Conservation (phyloP, 768 basidiomycete species). For the Pisolithus sp. region DNA sequence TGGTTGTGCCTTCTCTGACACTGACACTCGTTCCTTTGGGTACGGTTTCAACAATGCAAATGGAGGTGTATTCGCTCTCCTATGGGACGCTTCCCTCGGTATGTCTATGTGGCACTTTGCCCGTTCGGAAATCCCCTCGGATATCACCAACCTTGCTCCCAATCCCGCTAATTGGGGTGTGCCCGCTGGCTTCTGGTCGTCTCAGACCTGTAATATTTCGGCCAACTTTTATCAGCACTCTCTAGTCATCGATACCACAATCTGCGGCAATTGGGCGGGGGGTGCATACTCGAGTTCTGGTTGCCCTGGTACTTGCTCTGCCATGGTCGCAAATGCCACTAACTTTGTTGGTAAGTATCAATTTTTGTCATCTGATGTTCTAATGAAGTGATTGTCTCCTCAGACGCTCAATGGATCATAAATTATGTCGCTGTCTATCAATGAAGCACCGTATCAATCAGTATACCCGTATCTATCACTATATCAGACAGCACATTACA, state of each 20-base stretch:
- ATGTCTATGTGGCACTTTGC: slow-evolving; percentile 55
- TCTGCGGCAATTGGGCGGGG: slow-evolving; percentile 29
- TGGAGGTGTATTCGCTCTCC: slow-evolving; percentile 52
- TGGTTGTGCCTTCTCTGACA: slow-evolving; percentile 47
- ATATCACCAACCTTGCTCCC: slow-evolving; percentile 41
- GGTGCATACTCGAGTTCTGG: slow-evolving; percentile 22
- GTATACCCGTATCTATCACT: neutral
- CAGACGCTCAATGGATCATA: slow-evolving; percentile 52
- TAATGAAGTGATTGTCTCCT: slow-evolving; percentile 3
- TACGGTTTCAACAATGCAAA: slow-evolving; percentile 26
- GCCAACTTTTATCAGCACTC: slow-evolving; percentile 48
- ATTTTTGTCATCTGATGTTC: too few relatives aligned
- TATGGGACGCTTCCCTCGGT: slow-evolving; percentile 42
- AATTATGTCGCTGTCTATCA: slow-evolving; percentile 53
- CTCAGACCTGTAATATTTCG: slow-evolving; percentile 41
- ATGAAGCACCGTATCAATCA: neutral
- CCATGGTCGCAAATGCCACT: slow-evolving; percentile 46
- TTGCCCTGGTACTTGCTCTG: slow-evolving; percentile 38
- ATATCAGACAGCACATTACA: neutral
- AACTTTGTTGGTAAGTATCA: slow-evolving; percentile 44
- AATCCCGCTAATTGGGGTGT: slow-evolving; percentile 45
- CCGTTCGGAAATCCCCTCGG: slow-evolving; percentile 43
- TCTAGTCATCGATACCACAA: slow-evolving; percentile 36
- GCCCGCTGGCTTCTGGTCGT: slow-evolving; percentile 47
- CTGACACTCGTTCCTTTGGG: slow-evolving; percentile 37